Evolutionary conservation across 2,329 filamentous ascomycete species (phyloP).

Genomic region (Pezizomycotina sp.): DNA sequence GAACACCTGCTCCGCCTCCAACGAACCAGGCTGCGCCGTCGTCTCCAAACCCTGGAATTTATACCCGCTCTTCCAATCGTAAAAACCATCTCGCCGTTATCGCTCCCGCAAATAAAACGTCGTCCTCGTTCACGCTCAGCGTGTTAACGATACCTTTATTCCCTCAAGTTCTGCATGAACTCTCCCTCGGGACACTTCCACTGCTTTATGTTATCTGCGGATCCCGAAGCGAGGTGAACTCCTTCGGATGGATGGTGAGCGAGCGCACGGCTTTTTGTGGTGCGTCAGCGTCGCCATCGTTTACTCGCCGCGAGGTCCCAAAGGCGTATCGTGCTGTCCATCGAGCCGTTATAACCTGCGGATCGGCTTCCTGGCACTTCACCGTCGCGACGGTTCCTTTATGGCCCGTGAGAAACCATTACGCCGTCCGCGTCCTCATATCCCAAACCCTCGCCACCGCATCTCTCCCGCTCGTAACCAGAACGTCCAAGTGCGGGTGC

Average conservation of each 20-base stretch:
- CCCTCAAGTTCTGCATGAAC: constrained; percentile 96
- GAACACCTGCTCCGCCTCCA: constrained; percentile 92
- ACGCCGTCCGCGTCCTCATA: constrained; percentile 89
- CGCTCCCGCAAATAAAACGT: constrained; percentile 85
- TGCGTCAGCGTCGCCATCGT: constrained; percentile 91
- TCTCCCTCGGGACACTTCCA: constrained; percentile 97
- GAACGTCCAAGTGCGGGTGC: constrained; percentile 87
- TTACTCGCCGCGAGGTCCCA: constrained; percentile 93
- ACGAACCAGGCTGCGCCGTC: constrained; percentile 77
- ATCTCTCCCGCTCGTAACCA: constrained; percentile 87
- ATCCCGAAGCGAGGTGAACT: constrained; percentile 89
- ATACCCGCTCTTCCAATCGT: constrained; percentile 96
- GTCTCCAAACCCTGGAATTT: constrained; percentile 81
- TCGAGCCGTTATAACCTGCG: constrained; percentile 84
- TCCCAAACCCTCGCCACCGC: constrained; percentile 95
- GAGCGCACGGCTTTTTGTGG: constrained; percentile 94
- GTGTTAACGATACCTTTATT: constrained; percentile 96
- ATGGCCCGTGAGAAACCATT: constrained; percentile 84
- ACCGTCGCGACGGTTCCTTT: constrained; percentile 78
- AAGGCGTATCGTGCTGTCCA: constrained; percentile 77
- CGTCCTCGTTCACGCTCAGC: constrained; percentile 80
- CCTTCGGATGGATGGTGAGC: constrained; percentile 67
- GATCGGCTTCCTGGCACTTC: constrained; percentile 87
- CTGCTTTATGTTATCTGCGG: constrained; percentile 90
- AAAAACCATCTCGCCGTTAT: constrained; percentile 97